Evolutionary conservation across 345 rosid species (phyloP).

Genomic region (Clarkia xantiana): DNA sequence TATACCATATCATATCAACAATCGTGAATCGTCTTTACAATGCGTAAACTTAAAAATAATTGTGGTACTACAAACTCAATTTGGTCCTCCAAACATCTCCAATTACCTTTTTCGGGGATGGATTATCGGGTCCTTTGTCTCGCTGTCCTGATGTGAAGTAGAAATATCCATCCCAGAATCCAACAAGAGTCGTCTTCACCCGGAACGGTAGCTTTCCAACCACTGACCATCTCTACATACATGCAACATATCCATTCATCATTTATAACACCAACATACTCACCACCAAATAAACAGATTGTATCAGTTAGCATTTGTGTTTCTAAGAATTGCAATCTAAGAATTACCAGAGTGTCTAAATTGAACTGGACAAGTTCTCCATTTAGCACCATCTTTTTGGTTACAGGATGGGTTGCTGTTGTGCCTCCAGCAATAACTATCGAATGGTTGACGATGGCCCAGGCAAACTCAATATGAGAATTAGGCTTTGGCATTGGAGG

Average conservation of each 20-base stretch:
- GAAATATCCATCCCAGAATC: constrained; percentile 68
- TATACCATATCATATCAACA: too few species aligned
- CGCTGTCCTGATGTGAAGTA: constrained; percentile 79
- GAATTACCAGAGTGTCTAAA: constrained; percentile 41
- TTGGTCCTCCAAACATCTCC: constrained; percentile 82
- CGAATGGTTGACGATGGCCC: constrained; percentile 68
- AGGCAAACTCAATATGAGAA: constrained; percentile 73
- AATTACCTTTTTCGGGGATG: constrained; percentile 58
- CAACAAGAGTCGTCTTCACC: constrained; percentile 48
- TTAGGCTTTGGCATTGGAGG: constrained; percentile 70
- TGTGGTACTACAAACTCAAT: constrained; percentile 37
- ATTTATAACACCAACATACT: too few species aligned
- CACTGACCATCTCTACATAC: constrained; percentile 69
- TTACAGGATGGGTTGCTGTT: constrained; percentile 68
- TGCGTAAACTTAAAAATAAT: not conserved
- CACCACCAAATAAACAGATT: not conserved
- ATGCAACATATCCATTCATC: too few species aligned
- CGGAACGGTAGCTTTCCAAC: constrained; percentile 73
- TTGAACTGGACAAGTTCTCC: constrained; percentile 69
- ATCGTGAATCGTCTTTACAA: too few species aligned
- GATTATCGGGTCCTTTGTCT: constrained; percentile 70
- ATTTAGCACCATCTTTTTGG: constrained; percentile 58
- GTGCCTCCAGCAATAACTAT: constrained; percentile 66
- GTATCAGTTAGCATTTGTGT: too few species aligned
- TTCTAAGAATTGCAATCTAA: not conserved